Base-by-base conservation (phyloP, 2,329 filamentous ascomycete species). In the Aspergillus melleus region DNA sequence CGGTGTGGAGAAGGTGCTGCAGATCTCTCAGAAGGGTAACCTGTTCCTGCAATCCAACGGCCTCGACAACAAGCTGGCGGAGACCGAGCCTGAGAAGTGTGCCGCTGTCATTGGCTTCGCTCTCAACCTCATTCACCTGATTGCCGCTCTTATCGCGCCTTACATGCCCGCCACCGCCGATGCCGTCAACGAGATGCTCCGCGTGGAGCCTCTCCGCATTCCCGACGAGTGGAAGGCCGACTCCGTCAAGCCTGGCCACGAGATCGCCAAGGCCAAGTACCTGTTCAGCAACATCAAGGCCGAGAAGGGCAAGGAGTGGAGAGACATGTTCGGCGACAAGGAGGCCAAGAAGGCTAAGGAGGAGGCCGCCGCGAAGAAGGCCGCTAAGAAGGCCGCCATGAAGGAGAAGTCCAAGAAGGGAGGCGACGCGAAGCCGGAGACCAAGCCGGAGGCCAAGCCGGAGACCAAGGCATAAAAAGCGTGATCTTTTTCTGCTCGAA, bases 221-320 rank as follows among this genome's bases (percentile, higher is more conserved):
- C 88, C 90, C 64, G 84, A 89, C 63, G 81, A 80, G 49, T 95
- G 90, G 88, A 81, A 86, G 62, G 77, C 81, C 2, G 74, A 75
- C 39, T 74, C 75, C 52, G 79, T 95, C 65, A 82, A 86, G 69
- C 83, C 89, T 1, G 90, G 89, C 59, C 92, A 96, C 79, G 89
- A 88, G 73, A 89, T 97, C 64, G 91, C 91, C 66, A 89, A 89
- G 72, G 87, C 92, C 0, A 85, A 86, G 64, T 89, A 92, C 81
- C 82, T 96, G 32, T 96, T 96, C 78, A 86, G 86, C n/a, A 85
- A 84, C 56, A 96, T 96, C 70, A 90, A 92, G 64, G 83, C 88
- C 10, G 88, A 90, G 75, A 94, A 93, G 80, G 87, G 90, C 51
- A 86, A 89, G 54, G 90, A 94, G 74, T 96, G 92, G 92, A 87